phyloP scores from a whole-genome alignment of 2,329 filamentous ascomycete species.

The Fusarium subglutinans region DNA sequence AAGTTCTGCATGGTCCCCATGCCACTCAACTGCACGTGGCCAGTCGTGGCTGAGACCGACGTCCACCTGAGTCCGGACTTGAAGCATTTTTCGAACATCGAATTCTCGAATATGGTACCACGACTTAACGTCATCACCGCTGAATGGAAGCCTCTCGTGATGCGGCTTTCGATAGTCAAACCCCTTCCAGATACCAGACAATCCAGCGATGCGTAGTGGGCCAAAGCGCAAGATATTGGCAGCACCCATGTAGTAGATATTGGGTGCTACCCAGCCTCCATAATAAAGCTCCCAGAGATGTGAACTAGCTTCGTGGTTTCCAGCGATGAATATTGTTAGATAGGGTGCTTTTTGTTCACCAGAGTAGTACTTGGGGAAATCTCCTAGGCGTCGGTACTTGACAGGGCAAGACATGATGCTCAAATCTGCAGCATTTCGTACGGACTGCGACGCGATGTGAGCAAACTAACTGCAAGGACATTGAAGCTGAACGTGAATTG shows the following conservation, averaged over 20 bases:
- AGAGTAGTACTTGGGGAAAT: constrained; percentile 95
- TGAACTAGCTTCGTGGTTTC: constrained; percentile 94
- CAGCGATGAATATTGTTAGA: constrained; percentile 89
- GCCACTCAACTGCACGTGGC: constrained; percentile 84
- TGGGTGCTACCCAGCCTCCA: constrained; percentile 95
- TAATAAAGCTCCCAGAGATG: constrained; percentile 94
- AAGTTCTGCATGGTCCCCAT: constrained; percentile 74
- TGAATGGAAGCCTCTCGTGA: constrained; percentile 87
- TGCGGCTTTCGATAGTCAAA: constrained; percentile 87
- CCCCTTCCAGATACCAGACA: constrained; percentile 96
- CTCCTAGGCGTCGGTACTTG: constrained; percentile 88
- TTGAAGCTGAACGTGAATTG: neutral
- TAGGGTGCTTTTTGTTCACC: constrained; percentile 82
- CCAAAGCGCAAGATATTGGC: constrained; percentile 89
- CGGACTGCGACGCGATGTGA: constrained; percentile 63
- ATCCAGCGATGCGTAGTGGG: constrained; percentile 84
- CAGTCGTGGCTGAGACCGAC: constrained; percentile 95
- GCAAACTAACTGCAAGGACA: neutral
- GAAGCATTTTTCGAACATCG: constrained; percentile 88
- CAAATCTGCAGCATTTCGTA: constrained; percentile 88
- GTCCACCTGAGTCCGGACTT: constrained; percentile 87
- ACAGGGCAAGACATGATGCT: constrained; percentile 87
- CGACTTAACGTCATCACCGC: constrained; percentile 75
- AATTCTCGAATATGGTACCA: constrained; percentile 92
- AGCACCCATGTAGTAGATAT: constrained; percentile 96